Evolutionary conservation across 306 rosid species (phyloP), one percentile per base, ranked within the genome.

Genomic region (Rosa lucieae): DNA sequence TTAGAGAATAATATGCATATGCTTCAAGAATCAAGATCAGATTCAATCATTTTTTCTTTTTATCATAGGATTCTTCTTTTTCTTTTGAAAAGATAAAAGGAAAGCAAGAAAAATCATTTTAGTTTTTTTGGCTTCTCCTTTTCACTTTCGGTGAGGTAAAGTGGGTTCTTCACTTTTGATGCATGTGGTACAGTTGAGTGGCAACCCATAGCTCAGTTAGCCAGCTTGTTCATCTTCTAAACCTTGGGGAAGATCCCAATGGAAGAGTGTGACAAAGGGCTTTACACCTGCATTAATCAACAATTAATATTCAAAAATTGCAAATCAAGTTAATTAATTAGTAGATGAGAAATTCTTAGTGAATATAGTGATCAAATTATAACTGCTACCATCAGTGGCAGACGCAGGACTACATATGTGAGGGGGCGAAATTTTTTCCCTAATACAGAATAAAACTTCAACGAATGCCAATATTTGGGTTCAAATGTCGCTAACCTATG

Each of bases 211-310:
- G 20, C 70, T 66, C 29, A 67, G 29, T 37, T 40, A 20, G 62
- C 55, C 6, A 44, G 29, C 62, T 10, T 63, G 79, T 63, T 82
- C 93, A 51, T 88, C 90, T 49, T 83, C 83, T 37, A 86, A 83
- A 39, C 79, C 58, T 56, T 86, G 87, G 0, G 89, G 89, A 47
- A 83, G 56, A 43, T 86, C 87, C 89, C 89, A 86, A 70, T 86
- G 89, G 5, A 86, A 83, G 65, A 86, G n/a, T 5, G 87, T 83
- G 48, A 75, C 89, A 75, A 58, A 78, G 9, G 89, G 87, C 23
- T 81, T 53, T 8, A 84, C 1, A 51, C 87, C 89, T 86, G 39
- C 37, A 61, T 5, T 52, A 21, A 39, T 67, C 58, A 21, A 59
- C 17, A 63, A 63, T 29, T 13, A 63, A 2, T 13, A 11, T 29